These are phyloP conservation scores for Stachybotrys elegans DNA, from an alignment of 2,329 filamentous ascomycete species.

Conservation along the genomic window DNA sequence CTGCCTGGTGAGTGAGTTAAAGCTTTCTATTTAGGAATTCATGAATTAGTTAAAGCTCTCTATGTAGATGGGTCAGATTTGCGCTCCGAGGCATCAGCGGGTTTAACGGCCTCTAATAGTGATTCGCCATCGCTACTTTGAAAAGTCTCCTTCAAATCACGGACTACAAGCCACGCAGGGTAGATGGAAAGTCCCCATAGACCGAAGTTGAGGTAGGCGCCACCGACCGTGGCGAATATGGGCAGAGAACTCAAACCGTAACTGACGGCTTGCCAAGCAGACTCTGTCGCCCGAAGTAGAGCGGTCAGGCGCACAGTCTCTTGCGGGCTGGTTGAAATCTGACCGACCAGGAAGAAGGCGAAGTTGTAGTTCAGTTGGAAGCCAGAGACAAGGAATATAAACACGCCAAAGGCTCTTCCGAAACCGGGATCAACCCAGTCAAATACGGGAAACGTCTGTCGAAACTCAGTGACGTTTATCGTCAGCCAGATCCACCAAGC, in stretches of 20 bases:
- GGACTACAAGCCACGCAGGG: constrained; percentile 56
- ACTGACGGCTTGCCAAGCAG: constrained; percentile 63
- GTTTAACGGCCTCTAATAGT: too few relatives aligned
- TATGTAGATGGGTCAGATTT: too few relatives aligned
- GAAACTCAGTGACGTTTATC: constrained; percentile 55
- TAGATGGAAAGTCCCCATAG: constrained; percentile 57
- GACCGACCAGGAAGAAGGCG: constrained; percentile 62
- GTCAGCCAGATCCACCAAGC: constrained; percentile 67
- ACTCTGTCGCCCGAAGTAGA: constrained; percentile 60
- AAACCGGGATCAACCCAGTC: constrained; percentile 62
- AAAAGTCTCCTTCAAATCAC: not conserved
- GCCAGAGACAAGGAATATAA: constrained; percentile 57
- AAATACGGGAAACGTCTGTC: constrained; percentile 46
- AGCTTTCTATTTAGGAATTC: too few relatives aligned
- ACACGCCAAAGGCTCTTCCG: constrained; percentile 58
- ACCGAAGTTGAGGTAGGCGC: constrained; percentile 61
- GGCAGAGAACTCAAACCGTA: constrained; percentile 59
- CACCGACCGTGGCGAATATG: constrained; percentile 57
- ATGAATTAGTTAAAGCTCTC: too few relatives aligned
- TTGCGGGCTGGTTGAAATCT: constrained; percentile 52
- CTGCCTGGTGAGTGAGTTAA: too few relatives aligned
- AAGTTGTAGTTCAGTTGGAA: constrained; percentile 71
- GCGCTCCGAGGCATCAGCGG: too few relatives aligned
- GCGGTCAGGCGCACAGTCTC: constrained; percentile 62
- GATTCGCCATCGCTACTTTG: not conserved